These are phyloP conservation scores for Leccinum fuscescens DNA, from an alignment of 1,284 basidiomycete genomes.

Conservation along the genomic window DNA sequence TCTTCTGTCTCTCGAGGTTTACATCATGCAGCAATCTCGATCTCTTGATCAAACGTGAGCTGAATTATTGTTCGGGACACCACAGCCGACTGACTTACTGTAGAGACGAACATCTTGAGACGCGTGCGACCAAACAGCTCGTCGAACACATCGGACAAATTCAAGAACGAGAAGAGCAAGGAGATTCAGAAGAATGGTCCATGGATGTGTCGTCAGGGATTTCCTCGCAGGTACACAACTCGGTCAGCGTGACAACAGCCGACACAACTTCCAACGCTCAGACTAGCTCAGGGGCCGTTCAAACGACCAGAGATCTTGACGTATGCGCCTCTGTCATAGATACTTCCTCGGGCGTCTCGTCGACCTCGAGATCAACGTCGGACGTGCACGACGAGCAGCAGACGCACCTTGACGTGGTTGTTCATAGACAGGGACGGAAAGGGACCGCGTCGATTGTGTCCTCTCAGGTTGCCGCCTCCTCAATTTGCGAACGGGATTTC, in stretches of 20 bases:
- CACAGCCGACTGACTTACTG: background rate
- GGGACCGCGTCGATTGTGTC: background rate
- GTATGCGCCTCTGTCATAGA: background rate
- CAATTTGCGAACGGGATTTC: too few species aligned
- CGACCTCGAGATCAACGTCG: background rate
- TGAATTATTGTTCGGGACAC: background rate
- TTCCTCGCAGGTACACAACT: background rate
- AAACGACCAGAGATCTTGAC: background rate
- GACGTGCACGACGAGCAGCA: background rate
- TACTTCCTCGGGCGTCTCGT: background rate
- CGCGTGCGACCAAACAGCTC: background rate
- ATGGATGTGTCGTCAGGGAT: background rate
- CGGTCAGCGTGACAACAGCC: background rate
- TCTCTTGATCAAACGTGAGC: conserved; percentile 1
- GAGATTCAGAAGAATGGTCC: background rate
- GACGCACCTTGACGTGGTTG: background rate
- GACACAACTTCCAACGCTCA: background rate
- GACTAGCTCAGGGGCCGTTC: background rate
- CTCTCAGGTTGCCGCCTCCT: background rate
- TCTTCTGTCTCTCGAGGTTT: background rate
- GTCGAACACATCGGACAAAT: background rate
- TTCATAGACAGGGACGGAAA: background rate
- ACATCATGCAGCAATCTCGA: background rate
- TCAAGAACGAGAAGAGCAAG: background rate
- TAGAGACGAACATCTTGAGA: conserved; percentile 1